phyloP scores from a whole-genome alignment of 2,329 filamentous ascomycete genomes.

The Neurospora crassa region DNA sequence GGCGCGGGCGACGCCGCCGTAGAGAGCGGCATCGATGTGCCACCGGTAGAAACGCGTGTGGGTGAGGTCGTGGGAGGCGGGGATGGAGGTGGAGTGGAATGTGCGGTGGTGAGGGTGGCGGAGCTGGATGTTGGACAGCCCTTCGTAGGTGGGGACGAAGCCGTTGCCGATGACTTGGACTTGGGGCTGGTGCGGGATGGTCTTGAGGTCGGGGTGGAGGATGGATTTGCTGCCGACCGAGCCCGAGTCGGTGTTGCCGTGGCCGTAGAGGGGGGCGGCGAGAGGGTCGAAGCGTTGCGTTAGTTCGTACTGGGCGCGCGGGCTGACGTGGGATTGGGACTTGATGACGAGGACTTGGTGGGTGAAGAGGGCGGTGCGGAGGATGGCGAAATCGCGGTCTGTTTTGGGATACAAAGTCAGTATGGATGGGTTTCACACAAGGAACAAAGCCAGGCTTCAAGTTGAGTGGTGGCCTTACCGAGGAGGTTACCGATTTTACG shows the following conservation, averaged over 20 bases:
- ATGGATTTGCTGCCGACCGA: constrained; percentile 40
- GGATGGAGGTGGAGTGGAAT: constrained; percentile 59
- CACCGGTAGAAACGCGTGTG: constrained; percentile 60
- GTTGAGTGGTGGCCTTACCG: constrained; percentile 28
- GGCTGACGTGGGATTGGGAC: constrained; percentile 51
- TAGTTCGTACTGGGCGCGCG: constrained; percentile 64
- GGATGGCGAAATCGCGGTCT: constrained; percentile 55
- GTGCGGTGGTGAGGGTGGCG: constrained; percentile 69
- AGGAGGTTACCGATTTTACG: constrained; percentile 53
- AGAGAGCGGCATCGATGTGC: constrained; percentile 74
- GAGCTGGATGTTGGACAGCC: constrained; percentile 56
- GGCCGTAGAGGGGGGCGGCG: constrained; percentile 54
- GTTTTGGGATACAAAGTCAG: not conserved
- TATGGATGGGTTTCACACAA: not conserved
- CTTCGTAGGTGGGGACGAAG: constrained; percentile 58
- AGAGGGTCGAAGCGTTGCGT: constrained; percentile 64
- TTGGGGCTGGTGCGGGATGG: constrained; percentile 69
- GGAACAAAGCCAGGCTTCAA: not conserved
- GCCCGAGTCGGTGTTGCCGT: constrained; percentile 55
- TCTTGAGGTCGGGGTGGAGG: constrained; percentile 71
- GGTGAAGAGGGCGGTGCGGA: constrained; percentile 56
- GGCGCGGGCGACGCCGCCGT: constrained; percentile 46
- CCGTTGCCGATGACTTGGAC: constrained; percentile 76
- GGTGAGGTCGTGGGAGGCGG: constrained; percentile 39
- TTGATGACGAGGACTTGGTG: constrained; percentile 65